These are phyloP conservation scores for Acanthamoeba divionensis DNA, from an alignment of 208 protist species.

Conservation along the genomic window DNA sequence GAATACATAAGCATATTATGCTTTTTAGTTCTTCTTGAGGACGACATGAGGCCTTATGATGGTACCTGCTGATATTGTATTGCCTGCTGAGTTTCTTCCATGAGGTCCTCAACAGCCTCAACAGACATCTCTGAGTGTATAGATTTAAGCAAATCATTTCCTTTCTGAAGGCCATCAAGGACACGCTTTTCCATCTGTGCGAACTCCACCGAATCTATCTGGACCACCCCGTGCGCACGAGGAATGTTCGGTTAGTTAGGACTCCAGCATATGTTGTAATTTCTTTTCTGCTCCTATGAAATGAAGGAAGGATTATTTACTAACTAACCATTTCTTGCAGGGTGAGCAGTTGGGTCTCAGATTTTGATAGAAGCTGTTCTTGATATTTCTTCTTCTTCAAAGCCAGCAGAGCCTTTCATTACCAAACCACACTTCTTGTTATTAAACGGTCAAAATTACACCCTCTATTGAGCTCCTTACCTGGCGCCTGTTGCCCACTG, in stretches of 20 bases:
- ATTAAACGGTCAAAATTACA: too few relatives aligned
- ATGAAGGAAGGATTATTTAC: too few relatives aligned
- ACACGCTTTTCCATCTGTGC: conserved; percentile 65
- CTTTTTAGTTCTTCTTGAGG: background rate
- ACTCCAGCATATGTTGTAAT: too few relatives aligned
- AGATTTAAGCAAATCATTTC: conserved; percentile 61
- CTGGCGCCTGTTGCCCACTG: conserved; percentile 45
- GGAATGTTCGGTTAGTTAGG: too few relatives aligned
- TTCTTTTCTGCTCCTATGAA: too few relatives aligned
- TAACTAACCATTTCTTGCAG: conserved; percentile 62
- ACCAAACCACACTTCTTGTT: background rate
- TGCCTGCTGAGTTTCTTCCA: conserved; percentile 67
- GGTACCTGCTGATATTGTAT: conserved; percentile 62
- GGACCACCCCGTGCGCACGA: too few relatives aligned
- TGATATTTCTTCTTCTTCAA: conserved; percentile 75
- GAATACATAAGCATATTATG: background rate
- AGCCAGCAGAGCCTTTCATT: conserved; percentile 58
- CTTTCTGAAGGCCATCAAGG: conserved; percentile 60
- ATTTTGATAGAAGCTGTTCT: conserved; percentile 58
- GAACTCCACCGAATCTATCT: conserved; percentile 67
- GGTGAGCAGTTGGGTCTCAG: conserved; percentile 61
- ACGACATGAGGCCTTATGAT: background rate
- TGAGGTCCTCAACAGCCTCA: conserved; percentile 67
- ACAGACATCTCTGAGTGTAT: conserved; percentile 68
- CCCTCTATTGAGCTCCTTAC: too few relatives aligned